Evolutionary conservation across 257 asterid genomes (phyloP).

Genomic region (Nemophila menziesii): DNA sequence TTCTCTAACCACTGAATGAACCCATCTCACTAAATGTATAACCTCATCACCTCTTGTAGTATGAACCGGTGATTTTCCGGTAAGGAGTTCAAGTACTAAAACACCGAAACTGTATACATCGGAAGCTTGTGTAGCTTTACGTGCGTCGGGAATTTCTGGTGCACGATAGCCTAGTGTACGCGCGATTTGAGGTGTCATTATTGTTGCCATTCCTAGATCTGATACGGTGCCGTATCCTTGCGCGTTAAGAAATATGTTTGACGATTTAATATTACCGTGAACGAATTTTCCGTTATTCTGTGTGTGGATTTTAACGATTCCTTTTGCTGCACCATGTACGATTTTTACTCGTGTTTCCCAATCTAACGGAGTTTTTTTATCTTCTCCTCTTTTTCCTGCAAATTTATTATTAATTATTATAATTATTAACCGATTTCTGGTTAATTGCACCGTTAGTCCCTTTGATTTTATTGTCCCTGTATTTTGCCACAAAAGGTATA

Average conservation of each 20-base stretch:
- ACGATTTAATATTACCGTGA: constrained; percentile 69
- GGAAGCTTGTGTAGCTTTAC: constrained; percentile 56
- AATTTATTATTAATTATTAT: no score
- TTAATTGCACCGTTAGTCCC: no score
- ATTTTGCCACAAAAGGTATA: no score
- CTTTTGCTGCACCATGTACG: constrained; percentile 68
- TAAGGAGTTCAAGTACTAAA: constrained; percentile 55
- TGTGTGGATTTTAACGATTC: constrained; percentile 51
- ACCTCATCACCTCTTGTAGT: constrained; percentile 51
- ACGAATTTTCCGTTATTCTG: constrained; percentile 57
- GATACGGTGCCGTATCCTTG: constrained; percentile 55
- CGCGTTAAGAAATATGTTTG: constrained; percentile 59
- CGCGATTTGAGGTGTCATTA: constrained; percentile 56
- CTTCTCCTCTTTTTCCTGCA: constrained; percentile 54
- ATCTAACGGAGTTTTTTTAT: constrained; percentile 31
- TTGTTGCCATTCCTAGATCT: constrained; percentile 53
- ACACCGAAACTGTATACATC: constrained; percentile 77
- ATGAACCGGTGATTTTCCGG: constrained; percentile 62
- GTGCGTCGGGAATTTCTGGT: constrained; percentile 64
- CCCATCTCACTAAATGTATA: constrained; percentile 67
- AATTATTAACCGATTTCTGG: no score
- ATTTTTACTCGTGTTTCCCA: constrained; percentile 67
- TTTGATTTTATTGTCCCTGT: no score
- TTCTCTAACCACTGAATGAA: constrained; percentile 75
- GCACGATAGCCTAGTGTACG: constrained; percentile 77